Conservation (phyloP, 139 green algal genomes). For the Chlorella sp. region DNA sequence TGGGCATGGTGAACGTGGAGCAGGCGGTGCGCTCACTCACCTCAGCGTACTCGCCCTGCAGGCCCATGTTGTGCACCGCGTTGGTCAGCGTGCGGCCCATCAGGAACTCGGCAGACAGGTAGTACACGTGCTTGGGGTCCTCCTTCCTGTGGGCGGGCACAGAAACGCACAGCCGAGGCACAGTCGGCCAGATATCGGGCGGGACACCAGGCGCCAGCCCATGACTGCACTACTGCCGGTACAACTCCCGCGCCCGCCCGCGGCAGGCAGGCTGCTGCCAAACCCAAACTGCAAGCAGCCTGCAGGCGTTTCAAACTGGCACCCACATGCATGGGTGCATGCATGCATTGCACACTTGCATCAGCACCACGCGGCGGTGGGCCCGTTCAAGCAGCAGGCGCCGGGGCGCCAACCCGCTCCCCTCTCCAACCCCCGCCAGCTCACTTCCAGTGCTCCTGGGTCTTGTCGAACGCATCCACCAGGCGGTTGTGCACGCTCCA, state of each 20-base stretch:
- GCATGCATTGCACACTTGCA: background rate
- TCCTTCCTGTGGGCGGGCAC: slow-evolving; percentile 54
- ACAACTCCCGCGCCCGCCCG: no score
- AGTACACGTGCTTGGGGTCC: slow-evolving; percentile 96
- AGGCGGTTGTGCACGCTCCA: slow-evolving; percentile 86
- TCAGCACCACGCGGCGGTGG: background rate
- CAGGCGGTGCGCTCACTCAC: slow-evolving; percentile 49
- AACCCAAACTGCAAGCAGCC: background rate
- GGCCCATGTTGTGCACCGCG: slow-evolving; percentile 95
- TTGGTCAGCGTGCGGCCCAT: slow-evolving; percentile 96
- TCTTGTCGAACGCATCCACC: slow-evolving; percentile 87
- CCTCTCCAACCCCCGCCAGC: background rate
- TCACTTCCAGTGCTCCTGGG: slow-evolving; percentile 86
- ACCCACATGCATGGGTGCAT: background rate
- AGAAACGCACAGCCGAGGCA: background rate
- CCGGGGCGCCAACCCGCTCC: background rate
- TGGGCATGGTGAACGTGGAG: no score
- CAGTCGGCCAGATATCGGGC: no score
- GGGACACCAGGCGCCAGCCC: no score
- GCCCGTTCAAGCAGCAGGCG: background rate
- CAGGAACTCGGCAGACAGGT: slow-evolving; percentile 97
- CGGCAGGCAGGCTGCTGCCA: no score
- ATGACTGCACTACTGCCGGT: no score
- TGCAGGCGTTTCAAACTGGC: background rate
- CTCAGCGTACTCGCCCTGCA: slow-evolving; percentile 85